Evolutionary conservation across 805 yeast species (phyloP).

Genomic region (Yamadazyma ubonensis): DNA sequence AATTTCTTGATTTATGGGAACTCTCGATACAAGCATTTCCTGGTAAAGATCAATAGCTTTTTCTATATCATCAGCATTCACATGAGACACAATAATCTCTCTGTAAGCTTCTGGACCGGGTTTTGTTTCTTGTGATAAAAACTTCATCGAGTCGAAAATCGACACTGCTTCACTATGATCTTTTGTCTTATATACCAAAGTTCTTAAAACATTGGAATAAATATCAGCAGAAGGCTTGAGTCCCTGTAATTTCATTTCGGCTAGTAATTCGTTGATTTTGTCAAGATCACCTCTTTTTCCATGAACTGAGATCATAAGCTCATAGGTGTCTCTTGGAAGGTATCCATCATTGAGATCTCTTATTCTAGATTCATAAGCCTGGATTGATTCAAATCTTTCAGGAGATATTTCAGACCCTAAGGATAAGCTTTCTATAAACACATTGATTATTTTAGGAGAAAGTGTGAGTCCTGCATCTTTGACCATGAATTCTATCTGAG

Average conservation of each 20-base stretch:
- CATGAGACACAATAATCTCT: slow-evolving; percentile 65
- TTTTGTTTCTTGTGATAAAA: slow-evolving; percentile 58
- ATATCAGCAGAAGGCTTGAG: slow-evolving; percentile 45
- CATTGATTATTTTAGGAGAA: slow-evolving; percentile 35
- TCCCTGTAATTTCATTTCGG: slow-evolving; percentile 35
- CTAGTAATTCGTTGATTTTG: slow-evolving; percentile 37
- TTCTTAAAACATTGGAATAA: slow-evolving; percentile 58
- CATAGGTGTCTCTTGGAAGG: slow-evolving; percentile 42
- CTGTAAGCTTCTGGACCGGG: slow-evolving; percentile 73
- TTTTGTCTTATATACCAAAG: slow-evolving; percentile 52
- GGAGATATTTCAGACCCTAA: slow-evolving; percentile 21
- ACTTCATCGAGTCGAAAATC: slow-evolving; percentile 83
- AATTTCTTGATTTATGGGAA: slow-evolving; percentile 33
- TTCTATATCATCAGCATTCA: slow-evolving; percentile 62
- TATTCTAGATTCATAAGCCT: slow-evolving; percentile 30
- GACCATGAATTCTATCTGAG: slow-evolving; percentile 37
- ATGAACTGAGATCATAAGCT: slow-evolving; percentile 45
- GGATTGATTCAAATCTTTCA: slow-evolving; percentile 28
- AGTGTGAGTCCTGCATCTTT: slow-evolving; percentile 28
- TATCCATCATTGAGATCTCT: slow-evolving; percentile 13
- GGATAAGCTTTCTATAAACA: slow-evolving; percentile 37
- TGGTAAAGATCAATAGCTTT: slow-evolving; percentile 72
- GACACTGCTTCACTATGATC: slow-evolving; percentile 63
- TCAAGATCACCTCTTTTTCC: slow-evolving; percentile 40
- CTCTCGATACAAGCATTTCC: slow-evolving; percentile 51